These are phyloP conservation scores for Suillus discolor DNA, from an alignment of 768 basidiomycete genomes.

Conservation along the genomic window DNA sequence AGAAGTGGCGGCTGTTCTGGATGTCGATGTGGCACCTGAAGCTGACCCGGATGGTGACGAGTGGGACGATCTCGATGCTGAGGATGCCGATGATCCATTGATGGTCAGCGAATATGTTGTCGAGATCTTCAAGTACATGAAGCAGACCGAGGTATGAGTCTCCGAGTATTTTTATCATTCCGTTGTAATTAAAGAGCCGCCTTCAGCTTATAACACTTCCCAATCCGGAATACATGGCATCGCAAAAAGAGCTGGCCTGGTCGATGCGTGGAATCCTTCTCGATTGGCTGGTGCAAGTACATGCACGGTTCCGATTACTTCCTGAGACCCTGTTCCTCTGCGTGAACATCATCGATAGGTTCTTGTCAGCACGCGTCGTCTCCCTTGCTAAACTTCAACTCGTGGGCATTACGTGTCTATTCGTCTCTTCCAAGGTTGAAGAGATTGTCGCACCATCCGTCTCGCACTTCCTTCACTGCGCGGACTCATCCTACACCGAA, in stretches of 20 bases:
- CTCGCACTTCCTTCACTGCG: constrained; percentile 74
- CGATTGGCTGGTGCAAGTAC: constrained; percentile 94
- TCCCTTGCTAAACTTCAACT: constrained; percentile 87
- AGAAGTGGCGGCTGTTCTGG: constrained; percentile 43
- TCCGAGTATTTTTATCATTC: constrained; percentile 3
- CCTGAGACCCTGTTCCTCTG: constrained; percentile 92
- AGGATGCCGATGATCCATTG: constrained; percentile 90
- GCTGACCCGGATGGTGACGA: constrained; percentile 63
- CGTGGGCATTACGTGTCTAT: constrained; percentile 85
- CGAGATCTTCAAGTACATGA: constrained; percentile 93
- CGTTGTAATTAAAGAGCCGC: neutral
- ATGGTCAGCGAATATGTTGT: constrained; percentile 97
- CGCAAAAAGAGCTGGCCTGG: constrained; percentile 85
- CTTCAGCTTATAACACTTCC: constrained; percentile 76
- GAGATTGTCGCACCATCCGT: constrained; percentile 90
- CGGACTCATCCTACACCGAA: constrained; percentile 75
- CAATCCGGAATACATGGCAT: constrained; percentile 81
- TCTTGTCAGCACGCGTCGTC: constrained; percentile 70
- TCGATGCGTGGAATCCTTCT: constrained; percentile 86
- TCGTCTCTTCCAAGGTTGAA: constrained; percentile 90
- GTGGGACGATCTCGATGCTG: constrained; percentile 93
- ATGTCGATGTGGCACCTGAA: constrained; percentile 54
- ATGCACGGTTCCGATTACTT: constrained; percentile 80
- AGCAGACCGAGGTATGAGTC: constrained; percentile 68
- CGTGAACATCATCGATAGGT: constrained; percentile 82